phyloP scores from a whole-genome alignment of 2,329 filamentous ascomycete genomes.

The Aspergillus sp. region DNA sequence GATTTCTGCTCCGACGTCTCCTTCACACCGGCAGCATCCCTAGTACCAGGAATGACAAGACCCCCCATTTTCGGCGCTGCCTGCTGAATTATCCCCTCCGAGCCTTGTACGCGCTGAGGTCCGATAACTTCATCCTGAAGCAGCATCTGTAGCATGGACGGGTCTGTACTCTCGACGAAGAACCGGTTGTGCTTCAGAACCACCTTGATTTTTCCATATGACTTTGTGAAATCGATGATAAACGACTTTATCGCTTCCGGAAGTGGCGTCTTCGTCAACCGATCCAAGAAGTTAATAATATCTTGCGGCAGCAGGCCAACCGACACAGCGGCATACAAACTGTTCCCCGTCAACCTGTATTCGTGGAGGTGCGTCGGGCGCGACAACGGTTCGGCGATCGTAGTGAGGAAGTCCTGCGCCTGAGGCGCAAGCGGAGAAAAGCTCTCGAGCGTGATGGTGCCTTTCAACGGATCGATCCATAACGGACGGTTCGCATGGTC shows the following conservation, averaged over 20 bases:
- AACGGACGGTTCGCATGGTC: constrained; percentile 88
- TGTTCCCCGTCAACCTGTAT: constrained; percentile 87
- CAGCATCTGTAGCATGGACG: constrained; percentile 80
- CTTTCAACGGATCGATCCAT: constrained; percentile 87
- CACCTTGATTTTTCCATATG: constrained; percentile 93
- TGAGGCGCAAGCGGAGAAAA: constrained; percentile 85
- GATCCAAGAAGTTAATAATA: constrained; percentile 84
- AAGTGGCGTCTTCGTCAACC: constrained; percentile 83
- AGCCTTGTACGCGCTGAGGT: constrained; percentile 71
- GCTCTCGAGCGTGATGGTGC: constrained; percentile 87
- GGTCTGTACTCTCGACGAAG: constrained; percentile 89
- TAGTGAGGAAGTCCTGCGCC: constrained; percentile 92
- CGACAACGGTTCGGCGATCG: constrained; percentile 89
- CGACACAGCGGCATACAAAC: constrained; percentile 90
- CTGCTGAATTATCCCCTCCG: constrained; percentile 72
- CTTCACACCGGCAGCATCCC: constrained; percentile 83
- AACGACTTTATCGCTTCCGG: constrained; percentile 78
- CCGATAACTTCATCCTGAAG: constrained; percentile 82
- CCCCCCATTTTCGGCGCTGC: constrained; percentile 83
- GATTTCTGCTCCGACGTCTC: constrained; percentile 58
- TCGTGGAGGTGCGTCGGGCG: constrained; percentile 90
- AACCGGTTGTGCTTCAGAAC: constrained; percentile 94
- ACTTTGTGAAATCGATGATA: constrained; percentile 79
- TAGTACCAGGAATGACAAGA: constrained; percentile 90
- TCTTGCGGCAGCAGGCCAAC: constrained; percentile 87